These are phyloP conservation scores for Durotheca rogersii DNA, from an alignment of 495 filamentous ascomycete species.

Conservation along the genomic window DNA sequence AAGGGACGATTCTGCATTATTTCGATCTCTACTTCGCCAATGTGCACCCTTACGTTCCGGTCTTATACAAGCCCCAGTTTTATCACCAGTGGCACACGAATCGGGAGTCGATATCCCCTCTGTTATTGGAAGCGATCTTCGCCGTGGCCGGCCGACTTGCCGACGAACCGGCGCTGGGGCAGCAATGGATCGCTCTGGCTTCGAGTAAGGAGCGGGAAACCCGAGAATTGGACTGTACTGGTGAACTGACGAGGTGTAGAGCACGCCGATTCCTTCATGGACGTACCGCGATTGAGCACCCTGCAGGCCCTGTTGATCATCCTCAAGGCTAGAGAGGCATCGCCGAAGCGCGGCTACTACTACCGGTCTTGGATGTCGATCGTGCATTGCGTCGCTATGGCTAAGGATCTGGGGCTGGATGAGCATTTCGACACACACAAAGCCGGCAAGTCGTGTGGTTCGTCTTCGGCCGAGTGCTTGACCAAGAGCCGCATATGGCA, in stretches of 20 bases:
- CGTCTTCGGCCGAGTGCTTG: conserved; percentile 70
- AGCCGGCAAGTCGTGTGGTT: conserved; percentile 66
- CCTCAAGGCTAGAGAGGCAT: conserved; percentile 86
- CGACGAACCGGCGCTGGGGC: conserved; percentile 78
- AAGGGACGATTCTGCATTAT: conserved; percentile 77
- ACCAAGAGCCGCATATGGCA: conserved; percentile 91
- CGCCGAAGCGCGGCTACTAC: conserved; percentile 92
- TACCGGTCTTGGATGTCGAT: conserved; percentile 98
- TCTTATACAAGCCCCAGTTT: conserved; percentile 79
- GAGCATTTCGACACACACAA: conserved; percentile 81
- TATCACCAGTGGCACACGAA: conserved; percentile 92
- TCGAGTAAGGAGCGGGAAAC: conserved; percentile 64
- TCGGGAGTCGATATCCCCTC: conserved; percentile 81
- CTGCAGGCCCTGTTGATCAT: conserved; percentile 88
- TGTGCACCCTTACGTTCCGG: conserved; percentile 95
- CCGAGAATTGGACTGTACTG: neutral
- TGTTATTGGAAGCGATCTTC: conserved; percentile 94
- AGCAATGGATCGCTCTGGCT: conserved; percentile 92
- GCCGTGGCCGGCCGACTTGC: conserved; percentile 83
- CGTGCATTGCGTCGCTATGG: conserved; percentile 88
- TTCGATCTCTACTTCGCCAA: conserved; percentile 92
- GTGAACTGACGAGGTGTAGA: conserved; percentile 50
- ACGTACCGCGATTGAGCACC: conserved; percentile 88
- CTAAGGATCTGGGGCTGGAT: conserved; percentile 86
- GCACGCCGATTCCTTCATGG: conserved; percentile 95